phyloP scores from a whole-genome alignment of 2,329 filamentous ascomycete genomes.

The Thermothelomyces thermophilus region DNA sequence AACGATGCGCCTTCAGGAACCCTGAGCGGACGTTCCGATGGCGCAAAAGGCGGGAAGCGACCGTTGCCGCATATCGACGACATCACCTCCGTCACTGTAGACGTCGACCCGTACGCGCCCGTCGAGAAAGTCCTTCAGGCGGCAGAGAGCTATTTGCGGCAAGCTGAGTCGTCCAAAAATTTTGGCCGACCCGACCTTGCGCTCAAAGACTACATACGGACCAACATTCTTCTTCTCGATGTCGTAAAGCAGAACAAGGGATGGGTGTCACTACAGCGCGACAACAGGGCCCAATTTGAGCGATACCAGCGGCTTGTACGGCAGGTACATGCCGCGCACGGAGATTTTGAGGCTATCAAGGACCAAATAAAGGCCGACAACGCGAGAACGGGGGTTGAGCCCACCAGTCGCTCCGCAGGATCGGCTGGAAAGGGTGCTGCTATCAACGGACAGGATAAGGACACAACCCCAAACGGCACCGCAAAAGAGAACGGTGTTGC shows the following conservation, averaged over 20 bases:
- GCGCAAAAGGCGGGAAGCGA: slow-evolving; percentile 26
- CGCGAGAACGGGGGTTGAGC: slow-evolving; percentile 51
- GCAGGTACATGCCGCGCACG: slow-evolving; percentile 42
- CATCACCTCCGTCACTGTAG: slow-evolving; percentile 39
- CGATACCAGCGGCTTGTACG: slow-evolving; percentile 45
- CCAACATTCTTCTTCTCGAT: slow-evolving; percentile 71
- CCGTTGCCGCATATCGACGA: slow-evolving; percentile 50
- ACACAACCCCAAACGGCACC: background rate
- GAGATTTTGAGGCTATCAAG: slow-evolving; percentile 52
- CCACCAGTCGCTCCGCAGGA: slow-evolving; percentile 23
- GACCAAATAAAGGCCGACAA: slow-evolving; percentile 58
- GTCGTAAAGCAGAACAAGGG: slow-evolving; percentile 70
- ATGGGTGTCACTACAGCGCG: slow-evolving; percentile 57
- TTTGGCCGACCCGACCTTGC: slow-evolving; percentile 66
- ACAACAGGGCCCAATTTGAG: slow-evolving; percentile 42
- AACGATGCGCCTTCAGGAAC: slow-evolving; percentile 13
- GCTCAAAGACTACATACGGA: slow-evolving; percentile 76
- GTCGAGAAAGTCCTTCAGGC: slow-evolving; percentile 47
- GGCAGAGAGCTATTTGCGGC: slow-evolving; percentile 47
- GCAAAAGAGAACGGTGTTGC: slow-evolving; percentile 18
- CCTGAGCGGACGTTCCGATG: slow-evolving; percentile 9
- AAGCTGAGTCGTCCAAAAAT: slow-evolving; percentile 55
- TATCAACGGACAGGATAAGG: background rate
- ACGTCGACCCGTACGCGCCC: slow-evolving; percentile 42
- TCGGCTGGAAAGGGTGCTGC: background rate